Conservation (phyloP, 2,329 filamentous ascomycete species). For the Alternaria triticina region DNA sequence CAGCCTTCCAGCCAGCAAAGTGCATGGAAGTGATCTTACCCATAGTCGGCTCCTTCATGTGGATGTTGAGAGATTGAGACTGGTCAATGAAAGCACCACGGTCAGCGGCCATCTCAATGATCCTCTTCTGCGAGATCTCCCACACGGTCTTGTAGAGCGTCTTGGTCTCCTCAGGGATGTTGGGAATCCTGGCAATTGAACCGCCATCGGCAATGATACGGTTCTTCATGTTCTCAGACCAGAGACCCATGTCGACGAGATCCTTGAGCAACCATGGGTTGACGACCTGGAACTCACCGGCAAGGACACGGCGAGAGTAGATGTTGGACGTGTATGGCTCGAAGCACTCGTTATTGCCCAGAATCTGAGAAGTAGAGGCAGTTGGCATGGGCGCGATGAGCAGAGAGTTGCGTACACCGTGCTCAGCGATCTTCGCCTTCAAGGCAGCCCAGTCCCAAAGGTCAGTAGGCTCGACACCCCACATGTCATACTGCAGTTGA, state of each 20-base stretch:
- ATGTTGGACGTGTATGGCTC: conserved; percentile 99
- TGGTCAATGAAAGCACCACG: conserved; percentile 99
- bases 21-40: conserved; percentile 99
- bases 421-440: conserved; percentile 88
- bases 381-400: conserved; percentile 98
- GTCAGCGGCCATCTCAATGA: conserved; percentile 97
- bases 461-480: conserved; percentile 89
- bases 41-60: conserved; percentile 99
- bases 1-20: conserved; percentile 98
- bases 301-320: conserved; percentile 96
- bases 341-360: conserved; percentile 99
- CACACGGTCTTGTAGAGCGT: conserved; percentile 99
- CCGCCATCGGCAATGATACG: conserved; percentile 97
- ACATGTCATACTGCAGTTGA: conserved; percentile 98
- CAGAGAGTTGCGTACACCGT: conserved; percentile 94
- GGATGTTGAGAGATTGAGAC: conserved; percentile 98
- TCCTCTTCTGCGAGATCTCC: conserved; percentile 96
- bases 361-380: conserved; percentile 94
- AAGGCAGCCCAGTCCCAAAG: conserved; percentile 95
- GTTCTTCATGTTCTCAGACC: conserved; percentile 99
- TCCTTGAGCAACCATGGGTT: conserved; percentile 99
- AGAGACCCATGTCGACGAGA: conserved; percentile 94
- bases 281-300: conserved; percentile 98
- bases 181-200: conserved; percentile 95
- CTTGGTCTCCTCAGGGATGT: conserved; percentile 95